phyloP scores from a whole-genome alignment of 106 monocot genomes.

The Dioscorea dumetorum region DNA sequence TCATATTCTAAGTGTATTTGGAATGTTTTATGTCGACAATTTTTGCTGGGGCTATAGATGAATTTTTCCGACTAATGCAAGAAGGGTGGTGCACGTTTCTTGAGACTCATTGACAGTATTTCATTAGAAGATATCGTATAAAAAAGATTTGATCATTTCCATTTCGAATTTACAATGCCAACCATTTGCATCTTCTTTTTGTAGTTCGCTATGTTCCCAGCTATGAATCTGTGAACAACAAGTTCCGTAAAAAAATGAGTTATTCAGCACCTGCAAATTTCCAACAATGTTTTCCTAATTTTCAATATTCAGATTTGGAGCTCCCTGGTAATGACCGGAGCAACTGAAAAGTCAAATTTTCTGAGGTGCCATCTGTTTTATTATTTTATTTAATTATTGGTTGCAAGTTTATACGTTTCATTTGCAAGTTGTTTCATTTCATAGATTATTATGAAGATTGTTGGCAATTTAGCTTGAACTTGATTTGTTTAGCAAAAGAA shows the following conservation, averaged over 20 bases:
- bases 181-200: neutral
- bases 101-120: slow-evolving; percentile 56
- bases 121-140: slow-evolving; percentile 61
- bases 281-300: slow-evolving; percentile 1
- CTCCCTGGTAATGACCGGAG: slow-evolving; percentile 3
- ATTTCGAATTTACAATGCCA: neutral
- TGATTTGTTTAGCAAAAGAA: no score
- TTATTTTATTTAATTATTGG: no score
- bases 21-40: no score
- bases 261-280: no score
- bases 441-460: neutral
- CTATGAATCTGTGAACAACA: slow-evolving; percentile 41
- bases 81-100: slow-evolving; percentile 68
- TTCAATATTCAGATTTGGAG: slow-evolving; percentile 7
- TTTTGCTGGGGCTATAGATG: no score
- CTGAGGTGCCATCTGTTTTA: no score
- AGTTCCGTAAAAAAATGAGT: slow-evolving; percentile 26
- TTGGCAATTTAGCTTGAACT: no score
- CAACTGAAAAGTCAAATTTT: slow-evolving; percentile 9
- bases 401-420: neutral
- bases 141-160: neutral
- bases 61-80: slow-evolving; percentile 16
- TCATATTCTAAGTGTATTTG: no score
- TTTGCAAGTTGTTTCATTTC: slow-evolving; percentile 1
- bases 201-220: slow-evolving; percentile 52